Evolutionary conservation across 2,329 filamentous ascomycete genomes (phyloP).

Genomic region (Pseudogymnoascus sp.): DNA sequence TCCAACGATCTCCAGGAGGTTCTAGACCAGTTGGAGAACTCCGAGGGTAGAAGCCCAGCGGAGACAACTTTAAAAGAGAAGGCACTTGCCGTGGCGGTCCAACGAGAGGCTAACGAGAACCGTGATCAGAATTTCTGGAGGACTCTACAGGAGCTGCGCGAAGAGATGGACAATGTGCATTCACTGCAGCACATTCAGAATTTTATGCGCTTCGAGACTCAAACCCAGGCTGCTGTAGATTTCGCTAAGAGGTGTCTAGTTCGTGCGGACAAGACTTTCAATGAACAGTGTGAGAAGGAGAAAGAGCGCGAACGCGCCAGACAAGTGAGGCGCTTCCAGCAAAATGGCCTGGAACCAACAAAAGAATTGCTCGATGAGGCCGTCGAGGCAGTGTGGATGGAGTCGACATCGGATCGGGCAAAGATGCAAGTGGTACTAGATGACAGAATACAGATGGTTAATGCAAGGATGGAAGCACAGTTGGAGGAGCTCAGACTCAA

Average conservation of each 20-base stretch:
- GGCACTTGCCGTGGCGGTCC: constrained; percentile 26
- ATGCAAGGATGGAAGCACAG: not conserved
- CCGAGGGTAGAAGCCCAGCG: constrained; percentile 39
- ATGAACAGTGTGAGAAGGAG: not conserved
- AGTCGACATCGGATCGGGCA: too few relatives aligned
- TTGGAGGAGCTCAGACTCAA: not conserved
- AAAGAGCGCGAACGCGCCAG: not conserved
- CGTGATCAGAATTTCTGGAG: not conserved
- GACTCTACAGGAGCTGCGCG: not conserved
- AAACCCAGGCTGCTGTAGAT: not conserved
- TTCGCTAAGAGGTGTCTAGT: not conserved
- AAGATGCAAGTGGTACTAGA: too few relatives aligned
- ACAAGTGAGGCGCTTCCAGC: not conserved
- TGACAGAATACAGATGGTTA: not conserved
- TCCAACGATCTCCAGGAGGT: constrained; percentile 27
- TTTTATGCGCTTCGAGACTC: not conserved
- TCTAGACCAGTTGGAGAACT: constrained; percentile 40
- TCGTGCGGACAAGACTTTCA: not conserved
- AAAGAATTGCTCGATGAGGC: not conserved
- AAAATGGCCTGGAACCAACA: not conserved
- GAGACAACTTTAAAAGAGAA: constrained; percentile 29
- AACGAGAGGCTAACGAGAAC: constrained; percentile 22
- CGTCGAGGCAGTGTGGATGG: too few relatives aligned
- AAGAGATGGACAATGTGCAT: constrained; percentile 10
- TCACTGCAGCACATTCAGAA: not conserved